Evolutionary conservation across 2,329 filamentous ascomycete genomes (phyloP).

Genomic region (Boeremia exigua): DNA sequence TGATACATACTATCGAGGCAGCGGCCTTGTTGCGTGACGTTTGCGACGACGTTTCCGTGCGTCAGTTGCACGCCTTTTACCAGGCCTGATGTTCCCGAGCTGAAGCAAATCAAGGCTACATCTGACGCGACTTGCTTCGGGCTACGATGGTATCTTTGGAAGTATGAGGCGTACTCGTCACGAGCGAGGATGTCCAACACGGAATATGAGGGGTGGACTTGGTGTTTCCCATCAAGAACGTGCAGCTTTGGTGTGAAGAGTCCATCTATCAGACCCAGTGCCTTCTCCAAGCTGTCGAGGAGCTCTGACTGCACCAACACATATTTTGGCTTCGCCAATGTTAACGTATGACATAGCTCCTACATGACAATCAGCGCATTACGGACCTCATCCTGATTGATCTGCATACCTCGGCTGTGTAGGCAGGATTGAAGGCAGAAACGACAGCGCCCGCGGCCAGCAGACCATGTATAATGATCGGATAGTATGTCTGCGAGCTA

Average conservation of each 20-base stretch:
- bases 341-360: neutral
- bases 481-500: neutral
- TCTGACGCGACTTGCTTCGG: neutral
- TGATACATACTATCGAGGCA: neutral
- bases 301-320: neutral
- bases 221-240: no score
- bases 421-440: neutral
- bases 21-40: neutral
- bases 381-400: no score
- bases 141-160: no score
- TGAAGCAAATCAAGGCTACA: neutral
- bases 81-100: constrained; percentile 21
- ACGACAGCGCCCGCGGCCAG: neutral
- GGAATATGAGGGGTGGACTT: no score
- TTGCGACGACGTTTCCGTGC: constrained; percentile 12
- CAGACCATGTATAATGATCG: neutral
- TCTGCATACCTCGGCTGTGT: neutral
- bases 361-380: neutral
- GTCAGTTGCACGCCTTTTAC: constrained; percentile 19
- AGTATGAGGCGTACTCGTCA: no score
- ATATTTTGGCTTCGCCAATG: neutral
- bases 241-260: no score
- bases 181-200: no score
- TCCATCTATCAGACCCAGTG: no score
- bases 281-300: no score